Evolutionary conservation across 345 rosid genomes (phyloP), one percentile per base, ranked within the genome.

Genomic region (Gossypioides kirkii): DNA sequence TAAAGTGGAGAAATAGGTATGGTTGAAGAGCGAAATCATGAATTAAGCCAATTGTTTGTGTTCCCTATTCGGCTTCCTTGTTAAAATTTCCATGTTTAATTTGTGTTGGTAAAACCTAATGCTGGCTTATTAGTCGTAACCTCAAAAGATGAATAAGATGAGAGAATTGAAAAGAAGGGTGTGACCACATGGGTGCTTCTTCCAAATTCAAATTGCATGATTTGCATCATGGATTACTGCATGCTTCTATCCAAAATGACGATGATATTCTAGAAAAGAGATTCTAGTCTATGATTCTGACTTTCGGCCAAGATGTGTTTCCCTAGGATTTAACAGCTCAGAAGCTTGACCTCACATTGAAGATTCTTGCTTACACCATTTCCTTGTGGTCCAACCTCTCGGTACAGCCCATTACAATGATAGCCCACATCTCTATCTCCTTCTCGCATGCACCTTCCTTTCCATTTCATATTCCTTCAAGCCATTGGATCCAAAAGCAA

Each of bases 381-480:
- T 47, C 43, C n/a, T 49, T 9, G 45, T 68, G 59, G 72, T 68
- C 72, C 72, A 49, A 50, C 72, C 45, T 49, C 16, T 68, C 9
- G 54, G 38, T 22, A 22, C 38, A 22, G 54, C 18, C 70, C 70
- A 45, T 66, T 66, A 45, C 45, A 17, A 4, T 17, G 25, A 26
- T 49, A 53, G 42, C 58, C 72, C 59, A 17, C 17, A 68, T 55
- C 23, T 49, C 38, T 32, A 32, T 32, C 38, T 5, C 38, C 38
- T 32, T 6, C 7, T 5, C 38, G 38, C 38, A 32, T 32, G 38
- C 38, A 32, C 38, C 38, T 32, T 32, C 1, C 38, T 32, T 32
- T 32, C 7, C 38, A 32, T 32, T 32, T 32, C 7, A 32, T 32
- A 32, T 32, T 32, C 38, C 4, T 10, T 59, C n/a, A 25, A 26